phyloP scores from a whole-genome alignment of 176 grass and related monocot species.

The Miscanthus lutarioriparius region DNA sequence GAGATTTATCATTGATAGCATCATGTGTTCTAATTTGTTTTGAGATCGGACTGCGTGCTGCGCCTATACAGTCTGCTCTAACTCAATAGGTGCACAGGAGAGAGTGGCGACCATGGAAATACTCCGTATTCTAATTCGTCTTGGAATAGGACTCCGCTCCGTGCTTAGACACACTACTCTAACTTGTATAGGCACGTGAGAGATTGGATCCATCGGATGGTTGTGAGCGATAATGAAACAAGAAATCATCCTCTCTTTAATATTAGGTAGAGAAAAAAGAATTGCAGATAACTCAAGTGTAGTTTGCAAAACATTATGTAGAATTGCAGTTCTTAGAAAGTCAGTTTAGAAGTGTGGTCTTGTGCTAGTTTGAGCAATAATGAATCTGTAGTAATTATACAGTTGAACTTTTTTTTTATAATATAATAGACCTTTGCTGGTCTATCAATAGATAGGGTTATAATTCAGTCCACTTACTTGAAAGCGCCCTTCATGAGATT shows the following conservation, averaged over 20 bases:
- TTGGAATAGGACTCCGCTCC: background rate
- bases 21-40: background rate
- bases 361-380: background rate
- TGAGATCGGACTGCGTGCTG: background rate
- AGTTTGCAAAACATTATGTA: background rate
- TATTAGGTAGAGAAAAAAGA: background rate
- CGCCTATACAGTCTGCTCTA: background rate
- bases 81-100: background rate
- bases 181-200: background rate
- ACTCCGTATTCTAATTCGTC: background rate
- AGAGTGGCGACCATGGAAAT: background rate
- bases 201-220: background rate
- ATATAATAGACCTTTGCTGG: background rate
- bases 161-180: background rate
- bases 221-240: background rate
- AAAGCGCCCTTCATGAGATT: background rate
- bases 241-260: background rate
- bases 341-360: background rate
- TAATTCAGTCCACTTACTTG: background rate
- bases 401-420: background rate
- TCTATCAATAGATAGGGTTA: slow-evolving; percentile 1
- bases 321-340: background rate
- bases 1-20: background rate
- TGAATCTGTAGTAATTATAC: background rate
- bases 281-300: too few relatives aligned